Base-by-base conservation (phyloP, 2,329 filamentous ascomycete genomes). In the Curvularia sp. region DNA sequence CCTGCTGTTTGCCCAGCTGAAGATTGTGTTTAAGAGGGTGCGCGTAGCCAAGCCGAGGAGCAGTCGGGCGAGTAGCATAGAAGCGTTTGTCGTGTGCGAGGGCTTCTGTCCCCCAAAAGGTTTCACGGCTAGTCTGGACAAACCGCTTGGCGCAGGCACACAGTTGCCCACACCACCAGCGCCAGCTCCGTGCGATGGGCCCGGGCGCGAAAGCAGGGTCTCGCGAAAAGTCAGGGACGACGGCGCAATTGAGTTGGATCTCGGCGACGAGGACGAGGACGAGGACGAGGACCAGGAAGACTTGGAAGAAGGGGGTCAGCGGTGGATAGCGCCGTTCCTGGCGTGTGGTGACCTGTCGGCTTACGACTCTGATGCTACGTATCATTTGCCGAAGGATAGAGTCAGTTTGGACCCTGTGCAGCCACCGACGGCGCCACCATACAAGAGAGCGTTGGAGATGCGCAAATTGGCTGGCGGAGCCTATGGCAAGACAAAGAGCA, bases 261-360 rank as follows among this genome's bases (percentile, higher is more conserved):
- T 82, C 3, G 79, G 78, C 65, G 84, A 64, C 65, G 81, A 78
- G 77, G 32, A 36, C 25, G 60, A n/a, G n/a, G n/a, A n/a, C n/a
- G n/a, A n/a, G n/a, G n/a, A 61, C 13, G 69, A 73, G 13, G 70
- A 74, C 12, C 81, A 75, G 71, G 70, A 71, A 1, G 72, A 75
- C 60, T 65, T 73, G 6, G 73, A 76, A 48, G 74, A 76, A 12
- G 72, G 76, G 49, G 82, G 87, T 59, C 77, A 82, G 28, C 82
- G 89, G 49, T 98, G 94, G 93, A 94, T 98, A 67, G 93, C 93
- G 3, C 93, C 94, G 0, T 99, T 99, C 74, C 86, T 99, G 70
- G 93, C 95, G n/a, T 99, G 95, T 75, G 95, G 95, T 45, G 95
- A 99, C 78, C 83, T 99, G 52, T 96, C 93, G 23, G 89, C 92